A percentile compares a stretch with the other conserved stretches of the same genome.
phyloP scores from a whole-genome alignment of 148 eudicot species.

The Vaccinium myrtillus region DNA sequence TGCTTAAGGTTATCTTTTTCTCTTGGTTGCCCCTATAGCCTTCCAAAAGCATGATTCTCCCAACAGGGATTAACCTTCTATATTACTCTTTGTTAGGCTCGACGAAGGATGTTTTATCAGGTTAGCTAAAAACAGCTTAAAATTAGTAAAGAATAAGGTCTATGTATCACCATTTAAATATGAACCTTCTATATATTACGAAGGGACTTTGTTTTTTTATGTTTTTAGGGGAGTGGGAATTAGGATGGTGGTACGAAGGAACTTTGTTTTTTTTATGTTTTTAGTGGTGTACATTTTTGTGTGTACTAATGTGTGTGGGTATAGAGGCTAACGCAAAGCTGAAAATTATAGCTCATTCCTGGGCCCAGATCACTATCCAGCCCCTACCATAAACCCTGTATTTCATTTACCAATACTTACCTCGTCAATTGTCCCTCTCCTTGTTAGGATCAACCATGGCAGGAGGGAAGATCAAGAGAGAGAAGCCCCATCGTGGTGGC shows the following conservation, averaged over 20 bases:
- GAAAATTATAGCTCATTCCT: neutral
- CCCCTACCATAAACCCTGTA: neutral
- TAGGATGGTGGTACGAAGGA: neutral
- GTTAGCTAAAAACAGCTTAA: too few relatives aligned
- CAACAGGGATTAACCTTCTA: neutral
- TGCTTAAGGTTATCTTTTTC: too few relatives aligned
- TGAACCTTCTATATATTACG: too few relatives aligned
- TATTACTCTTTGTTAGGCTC: too few relatives aligned
- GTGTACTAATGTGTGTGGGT: neutral
- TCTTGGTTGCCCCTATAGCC: neutral
- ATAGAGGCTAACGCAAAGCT: neutral
- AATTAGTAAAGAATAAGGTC: too few relatives aligned
- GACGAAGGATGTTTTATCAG: too few relatives aligned
- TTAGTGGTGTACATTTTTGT: neutral
- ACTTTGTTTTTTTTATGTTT: neutral
- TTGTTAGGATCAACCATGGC: constrained; percentile 48
- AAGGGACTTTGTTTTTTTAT: too few relatives aligned
- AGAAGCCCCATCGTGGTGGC: constrained; percentile 41
- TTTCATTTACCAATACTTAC: neutral
- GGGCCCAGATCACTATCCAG: neutral
- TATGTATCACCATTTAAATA: too few relatives aligned
- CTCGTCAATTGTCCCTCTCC: neutral
- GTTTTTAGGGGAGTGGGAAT: too few relatives aligned
- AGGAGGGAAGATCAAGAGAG: constrained; percentile 76
- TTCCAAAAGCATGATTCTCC: neutral